phyloP scores from a whole-genome alignment of 495 filamentous ascomycete genomes.

The Sphaerosporella brunnea region DNA sequence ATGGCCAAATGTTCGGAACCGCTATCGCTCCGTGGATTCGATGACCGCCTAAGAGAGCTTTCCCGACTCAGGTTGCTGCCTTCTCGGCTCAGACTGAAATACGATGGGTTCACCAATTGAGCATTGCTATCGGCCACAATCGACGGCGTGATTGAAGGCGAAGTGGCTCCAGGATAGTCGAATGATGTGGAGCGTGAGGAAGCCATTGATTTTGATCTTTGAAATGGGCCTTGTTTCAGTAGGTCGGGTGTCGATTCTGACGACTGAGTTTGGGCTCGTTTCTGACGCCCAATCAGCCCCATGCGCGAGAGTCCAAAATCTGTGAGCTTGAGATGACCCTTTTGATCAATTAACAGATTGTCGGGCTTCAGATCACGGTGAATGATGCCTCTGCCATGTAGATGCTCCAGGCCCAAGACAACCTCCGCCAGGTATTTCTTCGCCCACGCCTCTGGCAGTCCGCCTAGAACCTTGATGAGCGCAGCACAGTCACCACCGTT shows the following conservation, averaged over 20 bases:
- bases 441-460: slow-evolving; percentile 87
- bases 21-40: slow-evolving; percentile 82
- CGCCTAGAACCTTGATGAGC: slow-evolving; percentile 80
- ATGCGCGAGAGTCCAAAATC: slow-evolving; percentile 96
- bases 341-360: slow-evolving; percentile 92
- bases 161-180: slow-evolving; percentile 64
- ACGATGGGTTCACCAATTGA: slow-evolving; percentile 66
- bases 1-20: slow-evolving; percentile 67
- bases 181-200: slow-evolving; percentile 95
- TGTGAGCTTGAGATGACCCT: slow-evolving; percentile 88
- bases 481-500: slow-evolving; percentile 96
- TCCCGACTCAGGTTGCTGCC: slow-evolving; percentile 50
- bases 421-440: slow-evolving; percentile 95
- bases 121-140: slow-evolving; percentile 61
- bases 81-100: slow-evolving; percentile 66
- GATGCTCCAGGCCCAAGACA: slow-evolving; percentile 82
- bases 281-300: slow-evolving; percentile 91
- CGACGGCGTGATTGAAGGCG: slow-evolving; percentile 44
- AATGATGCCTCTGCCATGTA: slow-evolving; percentile 84
- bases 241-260: slow-evolving; percentile 75
- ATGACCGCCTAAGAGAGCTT: slow-evolving; percentile 50
- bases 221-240: slow-evolving; percentile 81
- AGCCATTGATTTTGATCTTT: slow-evolving; percentile 61
- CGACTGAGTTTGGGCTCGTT: slow-evolving; percentile 59
- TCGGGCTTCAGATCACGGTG: slow-evolving; percentile 95